Evolutionary conservation across 2,329 filamentous ascomycete genomes (phyloP), one percentile per base, ranked within the genome.

Genomic region (Colletotrichum liriopes): DNA sequence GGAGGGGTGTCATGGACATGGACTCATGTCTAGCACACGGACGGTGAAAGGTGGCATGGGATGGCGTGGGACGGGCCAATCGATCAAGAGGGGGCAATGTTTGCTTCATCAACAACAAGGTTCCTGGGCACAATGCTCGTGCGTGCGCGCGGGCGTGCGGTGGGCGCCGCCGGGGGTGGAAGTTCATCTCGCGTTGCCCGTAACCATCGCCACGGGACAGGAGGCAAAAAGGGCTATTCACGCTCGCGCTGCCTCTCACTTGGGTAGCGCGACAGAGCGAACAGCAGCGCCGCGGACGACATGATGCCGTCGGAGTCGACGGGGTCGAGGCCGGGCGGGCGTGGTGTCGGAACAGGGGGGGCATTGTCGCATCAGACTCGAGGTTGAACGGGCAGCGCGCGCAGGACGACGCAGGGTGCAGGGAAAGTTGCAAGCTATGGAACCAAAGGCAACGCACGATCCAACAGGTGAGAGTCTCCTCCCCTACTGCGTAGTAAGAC

Each of bases 201-300:
- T 51, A 37, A 63, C 65, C 69, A 52, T 72, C 59, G 58, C 69
- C 69, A 72, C 69, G 69, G 59, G 59, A 72, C 65, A 59, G 51
- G 51, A 72, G 65, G 51, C 52, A 41, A 64, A 63, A 45, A 16
- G 37, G 35, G n/a, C 20, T 41, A 23, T 41, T 23, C 29, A 20
- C 29, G 41, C 58, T 32, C 65, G 49, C 39, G 47, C 49, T 43
- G 49, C 41, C 37, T 41, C 51, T 51, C 26, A 16, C 2, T 23
- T 47, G 20, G 20, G n/a, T n/a, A 23, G 26, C 12, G 58, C 20
- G 20, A 43, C 55, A 20, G 18, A 59, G 61, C 35, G 20, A 14
- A 37, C 37, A 47, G 26, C 51, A 65, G 43, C 43, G 61, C 26
- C 35, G 37, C 41, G 26, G 37, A 59, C n/a, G 43, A 59, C 45